phyloP scores from a whole-genome alignment of 805 yeast genomes.

The Metschnikowia henanensis region DNA sequence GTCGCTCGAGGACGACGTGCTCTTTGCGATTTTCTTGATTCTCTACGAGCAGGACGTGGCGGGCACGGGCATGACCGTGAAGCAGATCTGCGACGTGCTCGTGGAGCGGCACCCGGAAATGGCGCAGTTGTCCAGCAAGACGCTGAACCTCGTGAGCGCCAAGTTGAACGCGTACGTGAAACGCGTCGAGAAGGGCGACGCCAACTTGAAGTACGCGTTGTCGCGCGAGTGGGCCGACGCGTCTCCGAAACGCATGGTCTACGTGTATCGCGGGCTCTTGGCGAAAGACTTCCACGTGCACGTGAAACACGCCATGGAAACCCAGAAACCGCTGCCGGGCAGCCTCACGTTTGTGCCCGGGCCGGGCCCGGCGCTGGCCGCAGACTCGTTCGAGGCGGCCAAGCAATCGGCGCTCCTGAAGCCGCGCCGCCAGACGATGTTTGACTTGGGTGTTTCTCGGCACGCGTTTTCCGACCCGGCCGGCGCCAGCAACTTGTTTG shows the following conservation, averaged over 20 bases:
- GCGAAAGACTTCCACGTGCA: conserved; percentile 74
- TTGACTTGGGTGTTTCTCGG: conserved; percentile 47
- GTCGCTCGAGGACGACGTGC: conserved; percentile 71
- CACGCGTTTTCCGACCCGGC: conserved; percentile 45
- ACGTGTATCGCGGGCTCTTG: conserved; percentile 76
- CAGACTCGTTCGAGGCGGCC: conserved; percentile 37
- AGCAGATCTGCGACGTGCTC: conserved; percentile 77
- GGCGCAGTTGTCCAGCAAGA: conserved; percentile 77
- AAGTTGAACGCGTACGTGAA: conserved; percentile 83
- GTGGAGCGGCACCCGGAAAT: conserved; percentile 78
- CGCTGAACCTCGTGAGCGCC: conserved; percentile 79
- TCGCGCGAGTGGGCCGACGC: conserved; percentile 92
- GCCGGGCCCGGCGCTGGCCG: conserved; percentile 7
- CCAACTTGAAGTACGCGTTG: conserved; percentile 66
- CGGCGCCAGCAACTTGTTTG: conserved; percentile 46
- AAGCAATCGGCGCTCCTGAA: conserved; percentile 33
- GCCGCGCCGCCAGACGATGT: conserved; percentile 54
- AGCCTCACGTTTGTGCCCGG: neutral
- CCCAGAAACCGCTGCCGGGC: conserved; percentile 34
- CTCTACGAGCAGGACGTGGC: conserved; percentile 66
- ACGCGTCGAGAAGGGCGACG: conserved; percentile 81
- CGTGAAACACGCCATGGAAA: conserved; percentile 63
- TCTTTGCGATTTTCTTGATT: conserved; percentile 72
- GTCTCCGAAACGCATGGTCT: conserved; percentile 86
- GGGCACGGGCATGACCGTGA: conserved; percentile 85